Evolutionary conservation across 2,329 filamentous ascomycete species (phyloP), one percentile per base, ranked within the genome.

Genomic region (Phialocephala sp.): DNA sequence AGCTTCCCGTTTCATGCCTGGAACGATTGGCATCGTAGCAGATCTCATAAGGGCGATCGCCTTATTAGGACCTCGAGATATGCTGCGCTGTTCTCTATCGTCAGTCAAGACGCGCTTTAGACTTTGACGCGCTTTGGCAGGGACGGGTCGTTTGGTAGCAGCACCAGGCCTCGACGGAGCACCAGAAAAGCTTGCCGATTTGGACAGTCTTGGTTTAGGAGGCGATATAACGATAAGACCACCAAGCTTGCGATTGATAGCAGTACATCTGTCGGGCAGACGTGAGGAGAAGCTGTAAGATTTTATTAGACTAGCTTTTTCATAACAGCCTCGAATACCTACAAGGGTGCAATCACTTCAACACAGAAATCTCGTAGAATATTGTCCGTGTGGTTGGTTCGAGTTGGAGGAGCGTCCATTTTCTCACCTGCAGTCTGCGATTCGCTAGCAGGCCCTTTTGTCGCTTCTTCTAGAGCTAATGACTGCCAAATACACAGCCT

Each of bases 401-500:
- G 68, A 52, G 52, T 66, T 58, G 52, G 60, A 62, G 27, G 65
- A 47, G 22, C 68, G 43, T 43, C 47, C 14, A 18, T 24, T 14
- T 43, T 66, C 36, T 67, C 63, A 32, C 22, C 35, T 78, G 69
- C 63, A 79, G 80, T 64, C 80, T 79, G 56, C 77, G 76, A 62
- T 75, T 77, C 63, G 78, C 76, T 50, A 79, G 78, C 2, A 69
- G 68, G 1, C 14, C 57, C 64, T 68, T 77, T 69, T 54, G 84
- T 77, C 8, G 50, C 50, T 62, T 87, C 85, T 68, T 90, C 86
- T 24, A 87, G 79, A 41, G 88, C 87, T 8, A 91, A 89, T 3
- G 91, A 92, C 74, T 94, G 90, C 91, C 91, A 94, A 66, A 95
- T 95, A 72, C 90, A 92, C 27, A 95, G 80, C 56, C 90, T 88